Conservation (phyloP, 2,329 filamentous ascomycete species). For the Calonectria leucothoes region DNA sequence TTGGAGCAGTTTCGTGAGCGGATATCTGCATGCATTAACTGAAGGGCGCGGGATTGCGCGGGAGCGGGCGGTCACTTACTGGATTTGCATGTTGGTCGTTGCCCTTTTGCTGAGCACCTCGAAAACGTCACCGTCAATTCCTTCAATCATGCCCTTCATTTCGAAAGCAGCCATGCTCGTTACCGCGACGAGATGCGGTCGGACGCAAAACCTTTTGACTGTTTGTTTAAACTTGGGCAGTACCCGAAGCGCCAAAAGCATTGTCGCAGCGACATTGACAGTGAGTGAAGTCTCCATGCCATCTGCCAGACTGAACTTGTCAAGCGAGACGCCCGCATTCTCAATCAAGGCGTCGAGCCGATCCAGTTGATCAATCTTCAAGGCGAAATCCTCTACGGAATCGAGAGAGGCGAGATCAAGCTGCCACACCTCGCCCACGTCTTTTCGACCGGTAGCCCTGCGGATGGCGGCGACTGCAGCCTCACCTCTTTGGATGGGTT, state of each 20-base stretch:
- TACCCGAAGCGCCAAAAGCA: not conserved
- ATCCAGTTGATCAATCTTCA: slow-evolving; percentile 38
- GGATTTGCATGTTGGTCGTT: not conserved
- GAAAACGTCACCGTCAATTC: not conserved
- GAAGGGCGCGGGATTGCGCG: not conserved
- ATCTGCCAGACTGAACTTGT: not conserved
- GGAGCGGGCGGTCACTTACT: not conserved
- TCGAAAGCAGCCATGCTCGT: not conserved
- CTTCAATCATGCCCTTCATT: not conserved
- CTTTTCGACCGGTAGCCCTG: not conserved
- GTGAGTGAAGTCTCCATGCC: not conserved
- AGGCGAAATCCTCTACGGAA: slow-evolving; percentile 49
- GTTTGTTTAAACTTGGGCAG: not conserved
- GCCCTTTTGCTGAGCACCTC: not conserved
- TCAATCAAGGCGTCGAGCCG: not conserved
- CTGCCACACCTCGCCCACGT: slow-evolving; percentile 19
- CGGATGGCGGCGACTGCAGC: not conserved
- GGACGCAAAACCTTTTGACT: not conserved
- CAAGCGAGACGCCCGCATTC: not conserved
- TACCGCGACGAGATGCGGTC: not conserved
- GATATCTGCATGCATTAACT: not conserved
- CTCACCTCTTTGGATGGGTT: not conserved
- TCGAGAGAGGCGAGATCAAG: slow-evolving; percentile 9
- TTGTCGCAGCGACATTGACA: slow-evolving; percentile 1
- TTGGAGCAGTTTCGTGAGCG: not conserved